A percentile compares a stretch with the other conserved stretches of the same genome.
Conservation (phyloP, 2,329 filamentous ascomycete species). For the Fusarium sp. region DNA sequence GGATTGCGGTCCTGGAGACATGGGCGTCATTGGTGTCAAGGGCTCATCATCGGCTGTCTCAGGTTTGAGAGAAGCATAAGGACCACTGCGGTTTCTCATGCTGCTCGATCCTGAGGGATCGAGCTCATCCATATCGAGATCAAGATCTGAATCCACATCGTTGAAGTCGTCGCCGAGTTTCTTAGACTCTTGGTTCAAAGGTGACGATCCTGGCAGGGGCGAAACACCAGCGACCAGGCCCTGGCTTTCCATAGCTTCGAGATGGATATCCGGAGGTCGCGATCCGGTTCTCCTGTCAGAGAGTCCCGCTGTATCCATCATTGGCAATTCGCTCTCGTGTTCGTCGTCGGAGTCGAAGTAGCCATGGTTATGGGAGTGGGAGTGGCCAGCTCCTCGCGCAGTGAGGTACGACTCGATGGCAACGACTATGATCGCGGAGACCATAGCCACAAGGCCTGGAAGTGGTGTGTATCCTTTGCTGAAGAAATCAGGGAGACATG, state of each 20-base stretch:
- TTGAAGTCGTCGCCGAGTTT: constrained; percentile 52
- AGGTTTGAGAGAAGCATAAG: constrained; percentile 52
- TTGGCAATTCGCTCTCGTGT: constrained; percentile 50
- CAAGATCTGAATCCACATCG: constrained; percentile 67
- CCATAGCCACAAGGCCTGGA: constrained; percentile 84
- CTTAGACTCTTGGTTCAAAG: constrained; percentile 48
- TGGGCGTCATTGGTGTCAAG: constrained; percentile 39
- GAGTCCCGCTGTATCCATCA: constrained; percentile 50
- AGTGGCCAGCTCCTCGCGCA: constrained; percentile 72
- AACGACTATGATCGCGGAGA: constrained; percentile 84
- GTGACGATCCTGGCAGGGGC: constrained; percentile 67
- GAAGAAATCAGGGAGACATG: constrained; percentile 82
- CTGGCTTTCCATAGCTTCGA: constrained; percentile 65
- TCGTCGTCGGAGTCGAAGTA: constrained; percentile 63
- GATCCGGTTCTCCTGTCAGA: constrained; percentile 55
- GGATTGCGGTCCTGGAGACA: constrained; percentile 49
- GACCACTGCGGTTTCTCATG: constrained; percentile 43
- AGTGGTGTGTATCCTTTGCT: constrained; percentile 82
- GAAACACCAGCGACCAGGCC: constrained; percentile 70
- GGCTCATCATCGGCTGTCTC: constrained; percentile 47
- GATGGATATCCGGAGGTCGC: constrained; percentile 62
- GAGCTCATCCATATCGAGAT: constrained; percentile 72
- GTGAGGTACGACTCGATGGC: constrained; percentile 91
- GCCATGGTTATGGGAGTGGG: constrained; percentile 65
- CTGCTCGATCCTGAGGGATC: constrained; percentile 55